Evolutionary conservation across 495 filamentous ascomycete genomes (phyloP), one percentile per base, ranked within the genome.

Genomic region (Filosporella fistucella): DNA sequence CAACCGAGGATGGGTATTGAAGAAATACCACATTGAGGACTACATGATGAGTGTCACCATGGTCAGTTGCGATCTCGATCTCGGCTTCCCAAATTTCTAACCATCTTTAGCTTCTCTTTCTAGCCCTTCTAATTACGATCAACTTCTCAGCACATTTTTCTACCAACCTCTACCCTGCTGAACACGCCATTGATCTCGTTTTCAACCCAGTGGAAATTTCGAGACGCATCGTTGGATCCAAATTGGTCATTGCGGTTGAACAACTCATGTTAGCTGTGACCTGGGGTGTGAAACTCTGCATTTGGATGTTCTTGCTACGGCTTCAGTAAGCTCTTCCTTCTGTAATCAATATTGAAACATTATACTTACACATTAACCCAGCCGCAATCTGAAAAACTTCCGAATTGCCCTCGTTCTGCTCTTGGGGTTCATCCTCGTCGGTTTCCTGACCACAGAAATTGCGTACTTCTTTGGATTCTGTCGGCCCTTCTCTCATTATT

Each of bases 381-480:
- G n/a, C n/a, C n/a, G n/a, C n/a, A n/a, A n/a, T n/a, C n/a, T n/a
- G n/a, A 46, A 63, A n/a, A 60, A 57, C 21, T 68, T 74, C 44
- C 70, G 75, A 46, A 42, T 68, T 33, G 41, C 61, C 7, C 70
- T 84, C 48, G 77, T 75, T 47, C 50, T 72, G 4, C 67, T 84
- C 6, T 62, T 66, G 3, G 67, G 55, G 1, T 84, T 81, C 47
- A 66, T 78, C 17, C 70, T 59, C 1, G 30, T 80, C 5, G 74
- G 71, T 6, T 85, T 82, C 51, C 58, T 80, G 29, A 58, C 80
- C 11, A 81, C 81, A 59, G 72, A 81, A 62, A 61, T 82, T 32
- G 64, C 76, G 23, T 84, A 81, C 56, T 78, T 81, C 49, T 72
- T 55, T 16, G 71, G 78, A 4, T 82, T 79, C 66, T 84, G 81